phyloP scores from a whole-genome alignment of 768 basidiomycete species.

The Suillus sp. region DNA sequence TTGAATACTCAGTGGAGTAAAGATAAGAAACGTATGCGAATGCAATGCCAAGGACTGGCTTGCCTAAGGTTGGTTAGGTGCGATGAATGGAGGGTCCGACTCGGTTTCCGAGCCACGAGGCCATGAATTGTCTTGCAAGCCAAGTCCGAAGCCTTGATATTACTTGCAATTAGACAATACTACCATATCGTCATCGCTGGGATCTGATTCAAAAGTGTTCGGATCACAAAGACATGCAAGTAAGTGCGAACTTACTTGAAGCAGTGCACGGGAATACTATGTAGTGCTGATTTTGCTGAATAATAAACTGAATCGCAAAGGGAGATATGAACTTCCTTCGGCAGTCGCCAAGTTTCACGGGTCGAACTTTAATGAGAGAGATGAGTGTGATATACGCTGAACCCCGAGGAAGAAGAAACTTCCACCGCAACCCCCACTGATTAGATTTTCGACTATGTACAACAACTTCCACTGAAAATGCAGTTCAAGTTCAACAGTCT shows the following conservation, averaged over 20 bases:
- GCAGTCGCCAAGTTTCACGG: constrained; percentile 12
- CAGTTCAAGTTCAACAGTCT: neutral
- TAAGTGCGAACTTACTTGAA: neutral
- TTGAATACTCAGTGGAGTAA: neutral
- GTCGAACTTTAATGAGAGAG: constrained; percentile 23
- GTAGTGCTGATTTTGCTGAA: constrained; percentile 37
- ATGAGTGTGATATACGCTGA: constrained; percentile 23
- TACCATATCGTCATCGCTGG: neutral
- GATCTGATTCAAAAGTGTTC: neutral
- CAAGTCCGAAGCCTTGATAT: neutral
- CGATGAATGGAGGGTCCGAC: constrained; percentile 55
- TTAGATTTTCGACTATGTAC: neutral
- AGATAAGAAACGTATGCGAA: neutral
- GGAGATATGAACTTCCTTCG: constrained; percentile 17
- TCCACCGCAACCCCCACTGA: neutral
- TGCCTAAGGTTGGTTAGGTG: constrained; percentile 55
- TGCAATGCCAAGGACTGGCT: constrained; percentile 1
- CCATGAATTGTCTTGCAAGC: constrained; percentile 42
- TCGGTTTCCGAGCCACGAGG: constrained; percentile 67
- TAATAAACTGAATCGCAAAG: constrained; percentile 44
- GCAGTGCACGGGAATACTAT: neutral
- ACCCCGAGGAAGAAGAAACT: neutral
- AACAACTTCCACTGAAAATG: neutral
- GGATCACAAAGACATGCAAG: neutral
- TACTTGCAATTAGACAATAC: too few relatives aligned